phyloP scores from a whole-genome alignment of 1,139 yeast genomes.

The Blastobotrys malaysiensis region DNA sequence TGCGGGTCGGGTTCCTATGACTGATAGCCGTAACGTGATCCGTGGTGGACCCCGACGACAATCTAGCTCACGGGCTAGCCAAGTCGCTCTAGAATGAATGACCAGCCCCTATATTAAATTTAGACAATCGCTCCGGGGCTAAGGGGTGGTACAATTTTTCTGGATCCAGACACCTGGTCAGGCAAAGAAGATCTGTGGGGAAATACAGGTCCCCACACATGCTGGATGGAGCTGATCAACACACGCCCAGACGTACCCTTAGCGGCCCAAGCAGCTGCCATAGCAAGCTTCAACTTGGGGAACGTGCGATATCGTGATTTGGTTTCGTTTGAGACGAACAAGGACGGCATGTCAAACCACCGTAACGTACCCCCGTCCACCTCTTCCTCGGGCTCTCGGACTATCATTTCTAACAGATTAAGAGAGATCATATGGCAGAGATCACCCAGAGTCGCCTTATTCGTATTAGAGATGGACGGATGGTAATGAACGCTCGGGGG shows the following conservation, averaged over 20 bases:
- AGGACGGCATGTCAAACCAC: not conserved
- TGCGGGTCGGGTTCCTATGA: not conserved
- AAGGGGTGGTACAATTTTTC: not conserved
- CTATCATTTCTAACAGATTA: too few species aligned
- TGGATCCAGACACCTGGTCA: not conserved
- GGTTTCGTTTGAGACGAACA: not conserved
- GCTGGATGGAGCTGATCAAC: not conserved
- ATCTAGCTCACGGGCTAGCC: too few species aligned
- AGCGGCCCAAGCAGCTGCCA: not conserved
- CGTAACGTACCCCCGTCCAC: not conserved
- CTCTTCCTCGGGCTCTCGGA: too few species aligned
- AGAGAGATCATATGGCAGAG: not conserved
- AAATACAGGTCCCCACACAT: not conserved
- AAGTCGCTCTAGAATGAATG: too few species aligned
- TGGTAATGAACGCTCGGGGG: too few species aligned
- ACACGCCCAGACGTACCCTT: not conserved
- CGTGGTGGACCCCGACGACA: too few species aligned
- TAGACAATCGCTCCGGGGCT: not conserved
- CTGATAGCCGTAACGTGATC: not conserved
- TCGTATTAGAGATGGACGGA: too few species aligned
- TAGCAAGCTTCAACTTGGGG: not conserved
- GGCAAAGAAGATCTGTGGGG: not conserved
- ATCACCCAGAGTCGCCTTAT: too few species aligned
- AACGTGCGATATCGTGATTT: not conserved
- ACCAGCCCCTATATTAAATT: not conserved